Evolutionary conservation across 306 rosid species (phyloP), one percentile per base, ranked within the genome.

Genomic region (Spatholobus suberectus): DNA sequence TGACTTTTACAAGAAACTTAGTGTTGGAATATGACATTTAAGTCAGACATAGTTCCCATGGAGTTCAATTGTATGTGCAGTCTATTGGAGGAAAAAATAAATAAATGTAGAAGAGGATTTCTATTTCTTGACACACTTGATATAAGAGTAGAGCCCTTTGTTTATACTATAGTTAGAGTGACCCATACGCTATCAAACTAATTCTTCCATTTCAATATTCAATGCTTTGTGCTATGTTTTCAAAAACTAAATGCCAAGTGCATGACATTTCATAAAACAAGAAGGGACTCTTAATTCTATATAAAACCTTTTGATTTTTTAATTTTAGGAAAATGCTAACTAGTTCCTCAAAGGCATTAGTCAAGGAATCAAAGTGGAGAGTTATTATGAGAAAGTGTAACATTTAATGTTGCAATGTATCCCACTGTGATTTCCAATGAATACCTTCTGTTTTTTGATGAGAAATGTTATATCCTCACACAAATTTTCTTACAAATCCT

Each of bases 11-110:
- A 12, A 17, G 69, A 68, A 70, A n/a, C 43, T 67, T 77, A 4
- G 26, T 40, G 74, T 58, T 67, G 65, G 66, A 68, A 67, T 51
- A 67, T 62, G 67, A 75, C 40, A 79, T 20, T 78, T 57, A 62
- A 66, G 43, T 70, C 37, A 17, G 8, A 63, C 70, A 79, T 67
- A 32, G 51, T 21, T 78, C 70, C 57, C 69, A 0, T 86, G 70
- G 61, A 65, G 37, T 62, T 70, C 67, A 27, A 47, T 59, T 66
- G 43, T 5, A 15, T 35, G 32, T 26, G 67, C 27, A 34, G 57
- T 8, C 13, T 10, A 27, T n/a, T 67, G 27, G 26, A n/a, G 29
- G 72, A 67, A 8, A 17, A 18, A 38, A n/a, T n/a, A n/a, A 38
- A 20, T 9, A 8, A n/a, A 7, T 38, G 26, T 12, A 40, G 54